Evolutionary conservation across 2,329 filamentous ascomycete species (phyloP), one percentile per base, ranked within the genome.

Genomic region (Venturia carpophila): DNA sequence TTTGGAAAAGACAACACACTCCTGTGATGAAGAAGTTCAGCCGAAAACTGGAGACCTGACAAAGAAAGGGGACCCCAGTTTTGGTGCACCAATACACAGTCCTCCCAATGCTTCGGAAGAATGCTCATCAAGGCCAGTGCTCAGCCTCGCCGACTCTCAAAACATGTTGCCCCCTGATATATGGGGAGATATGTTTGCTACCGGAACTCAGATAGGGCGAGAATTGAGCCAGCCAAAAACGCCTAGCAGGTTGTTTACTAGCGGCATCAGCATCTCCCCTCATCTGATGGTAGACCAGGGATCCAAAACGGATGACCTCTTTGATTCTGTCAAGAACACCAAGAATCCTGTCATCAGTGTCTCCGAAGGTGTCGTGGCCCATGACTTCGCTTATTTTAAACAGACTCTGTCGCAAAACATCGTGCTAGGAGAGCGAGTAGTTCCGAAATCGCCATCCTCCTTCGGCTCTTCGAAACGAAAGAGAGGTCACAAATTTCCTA

Each of bases 301-400:
- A 24, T 10, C 43, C 19, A 49, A 13, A 15, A 52, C 62, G 17
- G 62, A 63, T 43, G 62, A 63, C 5, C 42, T 34, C 6, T 13
- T 39, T 19, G 24, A 58, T n/a, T n/a, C 34, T 49, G 34, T 17
- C 43, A n/a, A 39, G 10, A 47, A 39, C 15, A 63, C 42, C 15
- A 19, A 13, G 10, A 62, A 39, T 4, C 60, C 60, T 19, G 13
- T n/a, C 34, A 37, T 62, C 34, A 62, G 41, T 62, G 15, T 30
- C n/a, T 17, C 17, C 15, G 62, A 63, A 41, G 41, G 43, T 17
- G 43, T 63, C 27, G 47, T 52, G 24, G 43, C 30, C 21, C 62
- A 43, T 39, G 62, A 63, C 42, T 63, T 63, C 49, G 62, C 62
- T 21, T 63, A 63, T 27, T 49, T 52, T 19, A 52, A 63, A n/a